A percentile compares a stretch with the other conserved stretches of the same genome.
These are phyloP conservation scores for Coffea canephora DNA, from an alignment of 257 asterid genomes.

Conservation along the genomic window DNA sequence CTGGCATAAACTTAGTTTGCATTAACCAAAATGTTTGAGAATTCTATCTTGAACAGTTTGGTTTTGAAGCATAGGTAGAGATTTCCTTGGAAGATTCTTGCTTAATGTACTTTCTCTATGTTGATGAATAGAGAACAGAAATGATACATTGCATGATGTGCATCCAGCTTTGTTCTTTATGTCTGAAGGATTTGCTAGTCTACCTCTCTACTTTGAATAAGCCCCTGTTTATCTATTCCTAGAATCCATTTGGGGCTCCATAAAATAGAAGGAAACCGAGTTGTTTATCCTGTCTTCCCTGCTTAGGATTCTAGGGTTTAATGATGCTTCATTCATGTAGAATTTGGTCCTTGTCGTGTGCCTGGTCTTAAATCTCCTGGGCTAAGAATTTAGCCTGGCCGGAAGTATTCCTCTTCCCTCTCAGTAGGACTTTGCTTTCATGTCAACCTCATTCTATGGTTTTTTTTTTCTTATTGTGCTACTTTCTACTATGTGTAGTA, in stretches of 20 bases:
- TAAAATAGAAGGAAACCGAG: not conserved
- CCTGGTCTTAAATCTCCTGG: not conserved
- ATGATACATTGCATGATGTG: not conserved
- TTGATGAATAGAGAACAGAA: not conserved
- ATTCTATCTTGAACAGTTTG: not conserved
- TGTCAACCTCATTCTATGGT: not conserved
- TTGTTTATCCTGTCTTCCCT: not conserved
- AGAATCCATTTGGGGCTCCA: not conserved
- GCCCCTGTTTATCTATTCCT: not conserved
- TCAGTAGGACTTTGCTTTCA: not conserved
- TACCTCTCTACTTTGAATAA: not conserved
- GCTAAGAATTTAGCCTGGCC: not conserved
- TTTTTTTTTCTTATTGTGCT: conserved; percentile 2
- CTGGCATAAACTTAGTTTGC: not conserved
- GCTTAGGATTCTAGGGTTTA: not conserved
- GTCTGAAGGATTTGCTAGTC: not conserved
- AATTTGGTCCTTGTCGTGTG: not conserved
- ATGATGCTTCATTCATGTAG: not conserved
- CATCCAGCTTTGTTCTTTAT: not conserved
- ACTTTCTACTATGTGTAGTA: not conserved
- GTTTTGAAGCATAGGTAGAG: not conserved
- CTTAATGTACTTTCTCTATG: not conserved
- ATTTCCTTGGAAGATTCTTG: not conserved
- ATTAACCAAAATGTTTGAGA: not conserved
- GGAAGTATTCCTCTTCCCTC: not conserved